A percentile compares a stretch with the other conserved stretches of the same genome.
Evolutionary conservation across 352 stramenopile genomes (phyloP).

Genomic region (Phytophthora melonis): DNA sequence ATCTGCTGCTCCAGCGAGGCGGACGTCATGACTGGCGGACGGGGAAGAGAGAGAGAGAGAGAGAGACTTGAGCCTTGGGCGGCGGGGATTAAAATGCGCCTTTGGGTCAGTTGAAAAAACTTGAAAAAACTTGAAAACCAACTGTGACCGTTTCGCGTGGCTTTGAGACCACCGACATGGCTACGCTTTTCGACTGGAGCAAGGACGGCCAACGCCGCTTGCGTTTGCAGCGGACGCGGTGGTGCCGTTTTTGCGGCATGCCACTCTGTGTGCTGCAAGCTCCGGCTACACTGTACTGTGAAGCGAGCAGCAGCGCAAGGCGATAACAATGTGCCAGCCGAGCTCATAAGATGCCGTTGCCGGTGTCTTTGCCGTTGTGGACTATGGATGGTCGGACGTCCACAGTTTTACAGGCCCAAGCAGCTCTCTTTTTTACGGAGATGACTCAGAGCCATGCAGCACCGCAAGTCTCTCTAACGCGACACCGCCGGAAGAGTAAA

Average conservation of each 20-base stretch:
- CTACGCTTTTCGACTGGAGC: neutral
- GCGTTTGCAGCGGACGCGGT: neutral
- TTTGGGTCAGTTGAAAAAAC: neutral
- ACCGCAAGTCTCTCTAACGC: neutral
- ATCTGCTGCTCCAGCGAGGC: conserved; percentile 55
- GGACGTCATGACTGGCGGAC: conserved; percentile 18
- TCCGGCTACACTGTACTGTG: neutral
- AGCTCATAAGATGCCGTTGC: neutral
- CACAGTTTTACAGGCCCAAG: neutral
- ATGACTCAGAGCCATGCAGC: neutral
- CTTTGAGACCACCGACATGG: neutral
- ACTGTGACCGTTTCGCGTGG: neutral
- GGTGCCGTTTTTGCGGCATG: neutral
- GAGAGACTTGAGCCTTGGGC: neutral
- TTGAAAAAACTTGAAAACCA: neutral
- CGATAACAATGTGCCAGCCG: neutral
- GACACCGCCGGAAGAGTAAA: neutral
- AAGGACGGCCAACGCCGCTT: neutral
- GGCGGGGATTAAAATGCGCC: conserved; percentile 11
- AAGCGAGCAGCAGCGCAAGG: neutral
- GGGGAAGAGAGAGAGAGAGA: too few relatives aligned
- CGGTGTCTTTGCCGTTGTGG: neutral
- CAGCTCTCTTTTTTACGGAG: neutral
- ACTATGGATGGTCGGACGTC: neutral
- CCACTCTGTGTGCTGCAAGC: neutral